Conservation (phyloP, 2,329 filamentous ascomycete species). For the Cryphonectria radicalis region DNA sequence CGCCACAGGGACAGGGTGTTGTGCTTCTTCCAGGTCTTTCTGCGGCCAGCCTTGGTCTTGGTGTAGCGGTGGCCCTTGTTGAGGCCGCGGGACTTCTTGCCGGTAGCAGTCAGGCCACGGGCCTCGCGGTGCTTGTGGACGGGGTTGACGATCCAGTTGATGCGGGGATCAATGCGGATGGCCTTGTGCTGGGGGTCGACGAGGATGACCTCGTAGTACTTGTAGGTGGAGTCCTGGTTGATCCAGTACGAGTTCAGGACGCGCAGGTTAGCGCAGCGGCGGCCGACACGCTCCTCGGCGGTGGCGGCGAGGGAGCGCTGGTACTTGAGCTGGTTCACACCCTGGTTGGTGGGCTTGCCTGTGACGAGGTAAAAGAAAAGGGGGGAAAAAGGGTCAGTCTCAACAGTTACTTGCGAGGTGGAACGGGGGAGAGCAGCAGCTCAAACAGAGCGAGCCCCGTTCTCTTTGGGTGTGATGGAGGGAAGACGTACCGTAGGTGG, state of each 20-base stretch:
- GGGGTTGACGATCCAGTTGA: slow-evolving; percentile 99
- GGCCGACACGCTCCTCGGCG: slow-evolving; percentile 99
- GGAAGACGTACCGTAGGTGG: slow-evolving; percentile 80
- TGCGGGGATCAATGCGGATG: slow-evolving; percentile 97
- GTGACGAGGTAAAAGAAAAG: slow-evolving; percentile 33
- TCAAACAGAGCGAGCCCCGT: neutral
- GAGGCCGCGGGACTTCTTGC: slow-evolving; percentile 99
- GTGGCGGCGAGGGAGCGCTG: slow-evolving; percentile 98
- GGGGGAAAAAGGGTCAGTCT: slow-evolving; percentile 17
- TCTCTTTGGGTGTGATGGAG: too few species aligned
- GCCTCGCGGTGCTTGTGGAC: slow-evolving; percentile 99
- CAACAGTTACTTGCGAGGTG: neutral
- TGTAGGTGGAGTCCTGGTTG: slow-evolving; percentile 99
- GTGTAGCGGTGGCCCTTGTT: slow-evolving; percentile 99
- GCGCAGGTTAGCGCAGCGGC: slow-evolving; percentile 97
- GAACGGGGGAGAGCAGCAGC: slow-evolving; percentile 1
- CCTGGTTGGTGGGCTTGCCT: slow-evolving; percentile 99
- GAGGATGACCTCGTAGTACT: slow-evolving; percentile 99
- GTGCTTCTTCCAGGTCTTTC: slow-evolving; percentile 99
- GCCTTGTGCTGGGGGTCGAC: slow-evolving; percentile 99
- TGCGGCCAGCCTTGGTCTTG: slow-evolving; percentile 95
- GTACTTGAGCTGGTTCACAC: slow-evolving; percentile 99
- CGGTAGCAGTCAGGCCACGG: slow-evolving; percentile 95
- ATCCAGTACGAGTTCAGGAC: slow-evolving; percentile 99
- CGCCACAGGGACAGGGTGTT: slow-evolving; percentile 99